Conservation (phyloP, 1,139 yeast species). For the Citeromyces siamensis region DNA sequence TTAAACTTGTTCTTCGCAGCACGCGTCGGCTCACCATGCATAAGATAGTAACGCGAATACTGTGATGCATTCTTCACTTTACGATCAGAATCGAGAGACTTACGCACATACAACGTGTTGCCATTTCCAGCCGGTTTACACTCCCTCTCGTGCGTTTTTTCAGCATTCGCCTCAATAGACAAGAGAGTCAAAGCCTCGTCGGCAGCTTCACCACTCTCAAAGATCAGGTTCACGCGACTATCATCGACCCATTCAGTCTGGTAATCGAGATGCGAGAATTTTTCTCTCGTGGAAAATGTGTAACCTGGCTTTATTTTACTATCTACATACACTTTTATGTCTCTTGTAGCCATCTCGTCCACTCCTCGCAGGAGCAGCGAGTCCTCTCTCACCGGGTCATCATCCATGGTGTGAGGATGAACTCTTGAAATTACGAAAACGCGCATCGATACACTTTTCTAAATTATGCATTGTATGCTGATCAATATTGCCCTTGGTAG, state of each 20-base stretch:
- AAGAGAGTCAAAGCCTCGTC: constrained; percentile 25
- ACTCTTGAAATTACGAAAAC: no score
- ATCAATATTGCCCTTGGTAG: no score
- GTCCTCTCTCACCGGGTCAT: constrained; percentile 23
- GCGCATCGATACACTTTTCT: no score
- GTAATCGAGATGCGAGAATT: constrained; percentile 15
- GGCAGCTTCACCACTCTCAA: constrained; percentile 31
- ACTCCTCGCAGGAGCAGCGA: constrained; percentile 51
- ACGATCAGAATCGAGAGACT: constrained; percentile 39
- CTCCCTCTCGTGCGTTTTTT: constrained; percentile 9
- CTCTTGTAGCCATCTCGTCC: constrained; percentile 53
- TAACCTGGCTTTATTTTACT: constrained; percentile 31
- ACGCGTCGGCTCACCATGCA: constrained; percentile 67
- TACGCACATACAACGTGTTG: constrained; percentile 26
- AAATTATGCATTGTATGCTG: no score
- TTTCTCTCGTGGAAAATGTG: constrained; percentile 14
- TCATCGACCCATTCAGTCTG: constrained; percentile 66
- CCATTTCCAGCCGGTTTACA: neutral
- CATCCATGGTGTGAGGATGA: neutral
- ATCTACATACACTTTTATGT: constrained; percentile 44
- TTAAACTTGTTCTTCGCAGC: constrained; percentile 15
- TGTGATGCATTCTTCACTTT: constrained; percentile 48
- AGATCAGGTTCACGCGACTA: constrained; percentile 40
- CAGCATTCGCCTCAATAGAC: constrained; percentile 17
- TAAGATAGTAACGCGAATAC: constrained; percentile 52